Base-by-base conservation (phyloP, 495 filamentous ascomycete genomes). In the Rusavskia elegans region DNA sequence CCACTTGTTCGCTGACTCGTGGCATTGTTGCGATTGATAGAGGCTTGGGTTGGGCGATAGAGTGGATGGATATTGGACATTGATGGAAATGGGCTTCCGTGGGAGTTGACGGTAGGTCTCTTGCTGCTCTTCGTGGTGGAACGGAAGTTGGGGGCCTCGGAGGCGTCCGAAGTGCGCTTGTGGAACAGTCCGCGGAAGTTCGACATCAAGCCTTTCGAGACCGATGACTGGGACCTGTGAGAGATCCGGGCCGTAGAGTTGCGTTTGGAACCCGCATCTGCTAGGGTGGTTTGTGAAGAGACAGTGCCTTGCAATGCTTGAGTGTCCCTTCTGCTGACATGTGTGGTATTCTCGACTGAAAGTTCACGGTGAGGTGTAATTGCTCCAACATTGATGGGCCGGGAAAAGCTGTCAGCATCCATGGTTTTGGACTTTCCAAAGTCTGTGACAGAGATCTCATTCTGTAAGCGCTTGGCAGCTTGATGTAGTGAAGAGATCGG, bases 111-210 rank as follows among this genome's bases (percentile, higher is more conserved):
- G 6, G 50, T 45, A 16, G 42, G 16, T 20, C 21, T 38, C 20
- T 50, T 44, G 7, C 45, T 55, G 20, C 35, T 1, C 11, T 54
- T 59, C 16, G 53, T 55, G 23, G 11, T 38, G 8, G 37, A 37
- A 45, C 37, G 45, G 14, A 48, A 6, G 10, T 35, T 36, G 25
- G 35, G 27, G 2, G 17, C 10, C 7, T 21, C 27, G 8, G 51
- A 37, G 2, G 39, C 49, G 6, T 59, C 53, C 25, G 45, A 19
- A 13, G 53, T 41, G 17, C 56, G 53, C 37, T 59, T 61, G 50
- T 61, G 57, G 50, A 61, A 59, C 1, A 59, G 44, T 21, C 45
- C 55, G n/a, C 51, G 49, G 38, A 62, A 42, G 45, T 55, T 55
- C 30, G 52, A 59, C 5, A 54, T 52, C 19, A 53, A 42, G 14